Percentiles rank a stretch among this genome's conserved stretches.
These are phyloP conservation scores for Saccharomyces kudriavzevii DNA, from an alignment of 805 yeast species.

Conservation along the genomic window DNA sequence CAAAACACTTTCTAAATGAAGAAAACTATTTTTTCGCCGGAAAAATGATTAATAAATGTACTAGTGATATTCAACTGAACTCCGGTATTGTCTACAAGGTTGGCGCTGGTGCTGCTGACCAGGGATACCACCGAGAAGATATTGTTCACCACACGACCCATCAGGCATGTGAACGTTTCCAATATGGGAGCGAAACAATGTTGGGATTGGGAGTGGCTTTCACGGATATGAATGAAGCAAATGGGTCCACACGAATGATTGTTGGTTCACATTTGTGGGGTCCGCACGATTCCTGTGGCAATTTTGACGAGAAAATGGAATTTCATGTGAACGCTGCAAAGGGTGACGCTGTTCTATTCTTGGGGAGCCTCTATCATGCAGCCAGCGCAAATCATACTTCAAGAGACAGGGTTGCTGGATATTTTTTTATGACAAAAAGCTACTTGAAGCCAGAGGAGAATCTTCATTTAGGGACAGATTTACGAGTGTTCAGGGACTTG, in stretches of 20 bases:
- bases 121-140: conserved; percentile 27
- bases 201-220: conserved; percentile 9
- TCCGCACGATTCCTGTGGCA: conserved; percentile 19
- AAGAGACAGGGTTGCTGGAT: conserved; percentile 21
- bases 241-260: conserved; percentile 30
- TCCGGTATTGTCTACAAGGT: conserved; percentile 23
- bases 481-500: conserved; percentile 1
- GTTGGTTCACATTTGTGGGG: conserved; percentile 32
- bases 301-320: conserved; percentile 18
- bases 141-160: conserved; percentile 24
- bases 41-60: conserved; percentile 10
- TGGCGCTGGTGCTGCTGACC: conserved; percentile 26
- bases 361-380: conserved; percentile 28
- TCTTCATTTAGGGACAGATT: conserved; percentile 3
- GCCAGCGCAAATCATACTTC: conserved; percentile 28
- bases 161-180: conserved; percentile 5
- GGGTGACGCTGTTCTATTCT: conserved; percentile 29
- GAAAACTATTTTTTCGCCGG: conserved; percentile 17
- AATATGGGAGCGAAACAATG: conserved; percentile 9
- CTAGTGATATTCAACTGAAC: conserved; percentile 19
- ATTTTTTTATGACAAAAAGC: conserved; percentile 27
- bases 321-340: conserved; percentile 25
- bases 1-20: conserved; percentile 10
- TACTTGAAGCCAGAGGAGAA: conserved; percentile 29
- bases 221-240: conserved; percentile 16